These are phyloP conservation scores for Pyrrhoderma lamaoense DNA, from an alignment of 1,284 basidiomycete species.

Conservation along the genomic window DNA sequence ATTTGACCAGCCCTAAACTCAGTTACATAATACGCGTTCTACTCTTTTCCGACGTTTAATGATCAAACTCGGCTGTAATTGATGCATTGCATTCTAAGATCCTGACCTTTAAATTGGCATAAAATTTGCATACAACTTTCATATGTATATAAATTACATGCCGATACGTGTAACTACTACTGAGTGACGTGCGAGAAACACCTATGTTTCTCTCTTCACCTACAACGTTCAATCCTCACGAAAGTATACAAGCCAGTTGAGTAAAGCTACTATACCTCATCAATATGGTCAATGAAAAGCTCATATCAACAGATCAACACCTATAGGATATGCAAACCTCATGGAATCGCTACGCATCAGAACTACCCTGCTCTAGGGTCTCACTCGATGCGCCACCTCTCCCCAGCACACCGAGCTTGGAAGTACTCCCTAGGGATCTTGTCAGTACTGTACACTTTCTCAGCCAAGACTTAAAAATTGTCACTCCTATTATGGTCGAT, in stretches of 20 bases:
- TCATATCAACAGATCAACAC: background rate
- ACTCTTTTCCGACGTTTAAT: background rate
- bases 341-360: conserved; percentile 5
- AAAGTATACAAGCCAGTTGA: too few relatives aligned
- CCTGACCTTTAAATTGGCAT: too few relatives aligned
- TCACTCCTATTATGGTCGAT: conserved; percentile 30
- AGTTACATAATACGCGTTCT: background rate
- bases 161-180: too few relatives aligned
- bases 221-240: too few relatives aligned
- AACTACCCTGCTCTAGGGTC: conserved; percentile 8
- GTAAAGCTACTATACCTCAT: too few relatives aligned
- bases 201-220: too few relatives aligned
- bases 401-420: conserved; percentile 3
- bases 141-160: too few relatives aligned
- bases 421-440: conserved; percentile 7
- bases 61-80: background rate
- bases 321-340: too few relatives aligned
- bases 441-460: background rate
- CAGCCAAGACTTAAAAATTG: conserved; percentile 29
- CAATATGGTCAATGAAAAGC: too few relatives aligned
- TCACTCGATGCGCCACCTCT: conserved; percentile 12
- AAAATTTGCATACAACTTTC: too few relatives aligned
- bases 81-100: background rate
- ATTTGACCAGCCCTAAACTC: conserved; percentile 7
- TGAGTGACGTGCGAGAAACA: too few relatives aligned